Evolutionary conservation across 2,329 filamentous ascomycete genomes (phyloP), one percentile per base, ranked within the genome.

Genomic region (Claviceps spartinae): DNA sequence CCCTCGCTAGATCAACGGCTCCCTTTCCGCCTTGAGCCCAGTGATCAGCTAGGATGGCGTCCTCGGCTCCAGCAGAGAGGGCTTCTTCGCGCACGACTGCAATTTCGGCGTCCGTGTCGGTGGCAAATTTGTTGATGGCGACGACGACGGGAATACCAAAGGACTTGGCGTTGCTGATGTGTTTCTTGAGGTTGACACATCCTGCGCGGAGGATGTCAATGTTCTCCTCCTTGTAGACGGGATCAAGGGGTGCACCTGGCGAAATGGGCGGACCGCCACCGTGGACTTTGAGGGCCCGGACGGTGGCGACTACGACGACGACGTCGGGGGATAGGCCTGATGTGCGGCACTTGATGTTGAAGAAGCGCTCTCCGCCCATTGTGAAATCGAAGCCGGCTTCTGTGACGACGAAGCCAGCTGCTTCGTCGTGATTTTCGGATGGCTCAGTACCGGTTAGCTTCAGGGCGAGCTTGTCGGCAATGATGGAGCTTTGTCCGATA

Each of bases 351-450:
- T 98, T 98, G 77, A 98, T 97, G 75, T 98, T 97, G 82, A 98
- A 97, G 78, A 98, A 98, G 50, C 93, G 86, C 77, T 98, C 93
- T 57, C 93, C 93, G 58, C 93, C 93, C 93, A 98, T 98, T 62
- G 93, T 97, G 72, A 98, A 98, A 70, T 98, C 93, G 68, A 98
- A 98, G 9, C 93, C 93, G 50, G 93, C 91, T 69, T 98, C 93
- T 1, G 93, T 98, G 40, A 98, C 83, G 22, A 96, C 91, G 62
- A 93, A 97, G 9, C 93, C 93, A 34, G 86, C 81, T 75, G 93
- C 91, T 60, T 83, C 74, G 49, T 81, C 75, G 63, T 90, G 80
- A 61, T 94, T 81, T 72, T 97, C 93, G 58, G 95, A 91, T 5
- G 83, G 78, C 70, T 98, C 93, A 1, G 91, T 96, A 63, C 93